A percentile compares a stretch with the other conserved stretches of the same genome.
Conservation (phyloP, 2,329 filamentous ascomycete genomes). For the Rhinocladiella mackenziei region DNA sequence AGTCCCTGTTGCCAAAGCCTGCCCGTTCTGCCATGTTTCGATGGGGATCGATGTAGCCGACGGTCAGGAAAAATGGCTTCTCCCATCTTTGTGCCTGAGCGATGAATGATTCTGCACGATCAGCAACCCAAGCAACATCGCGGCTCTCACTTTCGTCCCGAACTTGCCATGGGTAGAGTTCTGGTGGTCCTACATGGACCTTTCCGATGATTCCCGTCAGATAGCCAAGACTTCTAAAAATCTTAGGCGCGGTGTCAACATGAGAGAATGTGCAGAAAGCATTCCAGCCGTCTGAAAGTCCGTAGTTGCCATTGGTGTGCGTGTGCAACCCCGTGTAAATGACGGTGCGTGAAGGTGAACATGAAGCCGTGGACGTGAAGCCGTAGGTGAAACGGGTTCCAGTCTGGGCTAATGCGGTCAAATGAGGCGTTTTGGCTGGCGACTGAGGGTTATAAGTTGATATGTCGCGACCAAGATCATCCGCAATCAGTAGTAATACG, state of each 20-base stretch:
- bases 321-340: conserved; percentile 51
- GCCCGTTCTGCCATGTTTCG: conserved; percentile 41
- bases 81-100: conserved; percentile 32
- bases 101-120: conserved; percentile 40
- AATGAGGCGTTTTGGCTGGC: background rate
- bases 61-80: conserved; percentile 45
- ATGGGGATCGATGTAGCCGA: conserved; percentile 48
- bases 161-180: conserved; percentile 43
- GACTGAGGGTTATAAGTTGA: background rate
- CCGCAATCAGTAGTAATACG: background rate
- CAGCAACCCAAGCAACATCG: conserved; percentile 43
- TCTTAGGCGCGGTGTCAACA: conserved; percentile 40
- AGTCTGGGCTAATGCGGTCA: conserved; percentile 11
- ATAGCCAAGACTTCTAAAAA: conserved; percentile 42
- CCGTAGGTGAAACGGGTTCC: conserved; percentile 40
- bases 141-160: conserved; percentile 42
- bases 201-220: conserved; percentile 49
- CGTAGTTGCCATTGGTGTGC: conserved; percentile 47
- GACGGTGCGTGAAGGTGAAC: conserved; percentile 46
- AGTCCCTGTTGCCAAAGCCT: conserved; percentile 47
- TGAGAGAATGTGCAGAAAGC: conserved; percentile 47
- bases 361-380: conserved; percentile 48
- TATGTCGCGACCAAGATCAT: background rate
- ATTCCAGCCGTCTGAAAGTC: conserved; percentile 37
- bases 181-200: conserved; percentile 45